phyloP scores from a whole-genome alignment of 2,329 filamentous ascomycete genomes.

The Colletotrichum endophyticum region DNA sequence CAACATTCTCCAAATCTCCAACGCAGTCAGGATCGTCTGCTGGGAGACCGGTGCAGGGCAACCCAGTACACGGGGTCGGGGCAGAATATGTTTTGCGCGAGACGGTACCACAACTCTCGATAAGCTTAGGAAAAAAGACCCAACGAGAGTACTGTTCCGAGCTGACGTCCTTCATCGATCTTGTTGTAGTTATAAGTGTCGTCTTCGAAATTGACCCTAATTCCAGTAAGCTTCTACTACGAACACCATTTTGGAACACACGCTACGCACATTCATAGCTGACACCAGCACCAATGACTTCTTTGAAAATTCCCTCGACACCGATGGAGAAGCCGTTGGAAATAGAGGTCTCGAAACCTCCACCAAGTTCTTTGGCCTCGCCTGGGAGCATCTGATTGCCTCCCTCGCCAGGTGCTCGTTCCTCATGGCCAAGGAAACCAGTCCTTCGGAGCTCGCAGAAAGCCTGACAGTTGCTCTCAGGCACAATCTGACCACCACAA shows the following conservation, averaged over 20 bases:
- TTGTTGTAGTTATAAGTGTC: no score
- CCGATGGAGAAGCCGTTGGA: not conserved
- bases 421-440: not conserved
- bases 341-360: not conserved
- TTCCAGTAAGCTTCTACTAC: no score
- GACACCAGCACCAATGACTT: not conserved
- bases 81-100: not conserved
- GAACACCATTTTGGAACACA: no score
- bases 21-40: not conserved
- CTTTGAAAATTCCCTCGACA: not conserved
- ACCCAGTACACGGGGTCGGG: fast-evolving
- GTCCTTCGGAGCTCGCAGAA: not conserved
- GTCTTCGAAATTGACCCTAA: no score
- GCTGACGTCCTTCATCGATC: not conserved
- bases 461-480: not conserved
- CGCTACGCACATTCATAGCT: not conserved
- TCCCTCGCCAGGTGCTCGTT: not conserved
- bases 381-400: not conserved
- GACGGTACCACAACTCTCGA: not conserved
- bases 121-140: not conserved
- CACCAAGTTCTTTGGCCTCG: not conserved
- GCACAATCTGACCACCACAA: not conserved
- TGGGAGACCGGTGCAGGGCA: not conserved
- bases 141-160: not conserved
- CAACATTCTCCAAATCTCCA: not conserved